Percentiles rank a stretch among this genome's conserved stretches.
Evolutionary conservation across 2,329 filamentous ascomycete species (phyloP).

Genomic region (Xylaria sp.): DNA sequence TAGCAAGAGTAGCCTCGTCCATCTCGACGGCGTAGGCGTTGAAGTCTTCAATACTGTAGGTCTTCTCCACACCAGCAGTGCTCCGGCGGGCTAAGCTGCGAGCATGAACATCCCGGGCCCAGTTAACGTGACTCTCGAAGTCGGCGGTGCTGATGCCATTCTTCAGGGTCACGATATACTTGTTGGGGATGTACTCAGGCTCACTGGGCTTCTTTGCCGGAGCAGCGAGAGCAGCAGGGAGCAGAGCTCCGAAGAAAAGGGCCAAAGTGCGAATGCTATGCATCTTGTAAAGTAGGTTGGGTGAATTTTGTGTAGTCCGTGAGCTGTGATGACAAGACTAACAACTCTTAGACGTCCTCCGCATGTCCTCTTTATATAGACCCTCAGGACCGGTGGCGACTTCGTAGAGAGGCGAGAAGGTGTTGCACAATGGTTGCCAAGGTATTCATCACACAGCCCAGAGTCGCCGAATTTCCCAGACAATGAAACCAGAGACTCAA

Average conservation of each 20-base stretch:
- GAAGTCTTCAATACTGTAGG: conserved; percentile 56
- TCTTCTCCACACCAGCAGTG: conserved; percentile 54
- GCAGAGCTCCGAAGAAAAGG: conserved; percentile 48
- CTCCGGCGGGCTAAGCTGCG: conserved; percentile 52
- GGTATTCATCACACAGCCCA: conserved; percentile 35
- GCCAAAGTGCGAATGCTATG: conserved; percentile 47
- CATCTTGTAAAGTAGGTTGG: conserved; percentile 39
- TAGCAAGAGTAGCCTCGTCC: conserved; percentile 50
- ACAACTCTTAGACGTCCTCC: conserved; percentile 4
- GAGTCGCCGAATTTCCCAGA: conserved; percentile 40
- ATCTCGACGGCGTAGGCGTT: conserved; percentile 58
- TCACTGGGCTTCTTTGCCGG: conserved; percentile 40
- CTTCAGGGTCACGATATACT: conserved; percentile 50
- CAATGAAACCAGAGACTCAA: conserved; percentile 30
- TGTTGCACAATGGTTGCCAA: conserved; percentile 37
- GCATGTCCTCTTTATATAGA: conserved; percentile 33
- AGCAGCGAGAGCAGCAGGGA: conserved; percentile 47
- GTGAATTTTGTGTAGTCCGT: conserved; percentile 12
- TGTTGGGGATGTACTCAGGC: conserved; percentile 48
- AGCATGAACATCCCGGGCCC: conserved; percentile 52
- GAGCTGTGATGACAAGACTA: conserved; percentile 28
- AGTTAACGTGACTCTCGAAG: conserved; percentile 52
- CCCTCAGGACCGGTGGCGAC: conserved; percentile 10
- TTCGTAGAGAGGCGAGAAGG: conserved; percentile 16
- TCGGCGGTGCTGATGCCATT: conserved; percentile 47